Evolutionary conservation across 441 rosid species (phyloP).

Genomic region (Rhodomyrtus psidioides): DNA sequence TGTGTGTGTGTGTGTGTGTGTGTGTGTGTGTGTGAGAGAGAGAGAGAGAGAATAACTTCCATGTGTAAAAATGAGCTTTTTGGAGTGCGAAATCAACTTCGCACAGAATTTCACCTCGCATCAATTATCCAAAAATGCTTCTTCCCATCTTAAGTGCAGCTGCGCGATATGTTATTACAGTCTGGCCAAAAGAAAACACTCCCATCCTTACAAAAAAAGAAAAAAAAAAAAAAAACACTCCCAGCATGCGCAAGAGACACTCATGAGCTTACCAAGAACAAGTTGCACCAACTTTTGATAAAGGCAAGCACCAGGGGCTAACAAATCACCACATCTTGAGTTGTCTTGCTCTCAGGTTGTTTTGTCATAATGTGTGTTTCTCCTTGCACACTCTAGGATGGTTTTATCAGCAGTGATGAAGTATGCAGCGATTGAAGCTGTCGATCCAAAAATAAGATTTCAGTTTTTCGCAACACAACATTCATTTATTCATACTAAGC

Average conservation of each 20-base stretch:
- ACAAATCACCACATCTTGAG: neutral
- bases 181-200: neutral
- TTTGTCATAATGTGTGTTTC: conserved; percentile 32
- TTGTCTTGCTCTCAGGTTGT: conserved; percentile 14
- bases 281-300: neutral
- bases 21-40: too few species aligned
- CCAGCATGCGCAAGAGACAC: neutral
- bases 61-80: neutral
- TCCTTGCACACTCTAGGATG: conserved; percentile 53
- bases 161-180: neutral
- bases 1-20: too few species aligned
- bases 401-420: conserved; percentile 63
- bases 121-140: neutral
- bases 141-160: neutral
- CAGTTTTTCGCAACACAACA: neutral
- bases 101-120: neutral
- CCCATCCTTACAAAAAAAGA: too few species aligned
- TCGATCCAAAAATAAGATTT: neutral
- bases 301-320: neutral
- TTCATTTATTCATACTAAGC: neutral
- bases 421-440: conserved; percentile 54
- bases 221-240: neutral
- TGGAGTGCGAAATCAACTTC: neutral
- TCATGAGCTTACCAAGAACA: neutral
- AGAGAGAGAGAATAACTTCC: neutral